Evolutionary conservation across 805 yeast species (phyloP).

Genomic region (Saccharomycopsis oosterbeekiorum): DNA sequence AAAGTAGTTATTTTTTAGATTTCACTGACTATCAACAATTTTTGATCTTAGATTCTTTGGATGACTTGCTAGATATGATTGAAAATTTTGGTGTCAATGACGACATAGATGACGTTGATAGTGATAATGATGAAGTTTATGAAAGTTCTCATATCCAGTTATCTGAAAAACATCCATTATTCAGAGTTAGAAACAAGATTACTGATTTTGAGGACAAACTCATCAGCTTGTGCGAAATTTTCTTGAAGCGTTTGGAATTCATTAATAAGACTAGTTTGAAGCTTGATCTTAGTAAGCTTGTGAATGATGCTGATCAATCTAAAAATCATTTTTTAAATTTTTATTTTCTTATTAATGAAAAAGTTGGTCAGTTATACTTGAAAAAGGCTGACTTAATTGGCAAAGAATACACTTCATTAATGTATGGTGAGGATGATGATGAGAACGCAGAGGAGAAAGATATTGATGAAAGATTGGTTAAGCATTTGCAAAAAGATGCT

Average conservation of each 20-base stretch:
- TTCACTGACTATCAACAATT: slow-evolving; percentile 34
- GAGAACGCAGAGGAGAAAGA: slow-evolving; percentile 24
- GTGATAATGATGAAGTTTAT: slow-evolving; percentile 38
- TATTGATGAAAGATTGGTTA: slow-evolving; percentile 21
- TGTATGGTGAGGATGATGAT: slow-evolving; percentile 45
- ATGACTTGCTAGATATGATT: slow-evolving; percentile 59
- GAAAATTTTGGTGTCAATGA: slow-evolving; percentile 52
- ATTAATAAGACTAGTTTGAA: slow-evolving; percentile 6
- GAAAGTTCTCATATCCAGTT: slow-evolving; percentile 16
- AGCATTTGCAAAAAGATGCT: slow-evolving; percentile 42
- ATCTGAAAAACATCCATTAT: slow-evolving; percentile 46
- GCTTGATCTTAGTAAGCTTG: slow-evolving; percentile 10
- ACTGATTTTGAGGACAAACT: slow-evolving; percentile 45
- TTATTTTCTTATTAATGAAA: slow-evolving; percentile 29
- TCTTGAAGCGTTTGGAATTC: background rate
- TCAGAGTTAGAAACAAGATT: slow-evolving; percentile 27
- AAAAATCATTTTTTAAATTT: slow-evolving; percentile 8
- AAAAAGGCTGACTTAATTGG: slow-evolving; percentile 59
- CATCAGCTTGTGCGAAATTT: slow-evolving; percentile 21
- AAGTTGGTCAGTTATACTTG: slow-evolving; percentile 53
- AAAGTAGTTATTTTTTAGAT: slow-evolving; percentile 3
- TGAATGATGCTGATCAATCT: slow-evolving; percentile 8
- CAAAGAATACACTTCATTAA: slow-evolving; percentile 41
- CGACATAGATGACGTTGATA: slow-evolving; percentile 45
- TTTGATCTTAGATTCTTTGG: slow-evolving; percentile 47